Conservation (phyloP, 2,329 filamentous ascomycete genomes). For the Sarocladiaceae sp. region DNA sequence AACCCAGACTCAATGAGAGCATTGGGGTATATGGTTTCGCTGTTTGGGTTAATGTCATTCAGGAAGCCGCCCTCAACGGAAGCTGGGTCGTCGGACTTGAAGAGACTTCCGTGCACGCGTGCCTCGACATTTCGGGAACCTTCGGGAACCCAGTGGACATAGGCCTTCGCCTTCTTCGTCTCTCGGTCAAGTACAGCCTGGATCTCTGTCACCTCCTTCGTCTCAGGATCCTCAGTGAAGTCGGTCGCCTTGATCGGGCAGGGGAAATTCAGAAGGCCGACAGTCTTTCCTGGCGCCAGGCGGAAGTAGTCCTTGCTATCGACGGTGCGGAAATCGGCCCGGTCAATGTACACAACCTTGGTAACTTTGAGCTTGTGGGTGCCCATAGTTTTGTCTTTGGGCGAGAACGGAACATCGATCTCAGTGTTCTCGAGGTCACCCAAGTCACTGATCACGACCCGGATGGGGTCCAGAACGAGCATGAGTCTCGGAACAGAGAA, state of each 20-base stretch:
- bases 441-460: constrained; percentile 78
- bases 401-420: constrained; percentile 71
- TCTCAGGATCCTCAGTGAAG: constrained; percentile 60
- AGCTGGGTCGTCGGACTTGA: constrained; percentile 79
- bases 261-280: constrained; percentile 67
- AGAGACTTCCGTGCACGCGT: constrained; percentile 74
- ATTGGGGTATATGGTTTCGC: constrained; percentile 69
- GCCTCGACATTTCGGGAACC: constrained; percentile 65
- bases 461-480: constrained; percentile 81
- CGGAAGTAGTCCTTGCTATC: constrained; percentile 75
- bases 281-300: constrained; percentile 68
- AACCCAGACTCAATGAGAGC: constrained; percentile 82
- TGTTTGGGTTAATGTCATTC: constrained; percentile 76
- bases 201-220: constrained; percentile 61
- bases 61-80: constrained; percentile 74
- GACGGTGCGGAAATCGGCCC: constrained; percentile 69
- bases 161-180: constrained; percentile 67
- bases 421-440: constrained; percentile 62
- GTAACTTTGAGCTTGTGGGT: constrained; percentile 59
- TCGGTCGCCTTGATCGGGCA: constrained; percentile 64
- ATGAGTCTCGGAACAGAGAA: constrained; percentile 81
- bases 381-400: constrained; percentile 67
- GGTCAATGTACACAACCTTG: constrained; percentile 78
- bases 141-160: constrained; percentile 82
- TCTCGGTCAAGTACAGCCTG: constrained; percentile 61